A percentile compares a stretch with the other conserved stretches of the same genome.
phyloP scores from a whole-genome alignment of 257 asterid species.

The Paulownia fortunei region DNA sequence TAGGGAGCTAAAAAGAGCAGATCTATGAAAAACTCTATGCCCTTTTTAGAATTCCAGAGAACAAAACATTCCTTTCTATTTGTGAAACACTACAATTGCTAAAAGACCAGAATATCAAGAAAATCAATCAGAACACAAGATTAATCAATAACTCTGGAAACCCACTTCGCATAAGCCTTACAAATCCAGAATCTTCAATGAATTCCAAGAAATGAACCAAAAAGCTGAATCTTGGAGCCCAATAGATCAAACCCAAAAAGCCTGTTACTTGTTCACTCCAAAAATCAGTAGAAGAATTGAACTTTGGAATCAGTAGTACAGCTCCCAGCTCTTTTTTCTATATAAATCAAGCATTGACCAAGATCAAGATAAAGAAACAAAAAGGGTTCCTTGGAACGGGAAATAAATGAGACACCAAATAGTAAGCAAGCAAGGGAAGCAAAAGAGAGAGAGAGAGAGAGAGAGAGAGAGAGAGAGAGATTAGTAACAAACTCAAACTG shows the following conservation, averaged over 20 bases:
- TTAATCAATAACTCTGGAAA: not conserved
- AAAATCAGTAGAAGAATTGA: constrained; percentile 14
- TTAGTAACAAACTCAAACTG: constrained; percentile 18
- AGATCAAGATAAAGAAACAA: not conserved
- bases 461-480: constrained; percentile 2
- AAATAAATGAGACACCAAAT: not conserved
- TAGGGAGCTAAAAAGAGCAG: constrained; percentile 17
- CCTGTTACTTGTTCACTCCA: constrained; percentile 11
- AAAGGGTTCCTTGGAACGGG: not conserved
- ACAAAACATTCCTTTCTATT: not conserved
- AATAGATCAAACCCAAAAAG: constrained; percentile 21
- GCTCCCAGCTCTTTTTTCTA: not conserved
- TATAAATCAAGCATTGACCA: not conserved
- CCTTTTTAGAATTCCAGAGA: constrained; percentile 15
- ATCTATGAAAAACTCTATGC: constrained; percentile 26
- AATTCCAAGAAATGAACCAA: constrained; percentile 9
- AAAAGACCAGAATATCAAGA: not conserved
- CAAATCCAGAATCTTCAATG: constrained; percentile 16
- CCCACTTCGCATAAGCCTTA: constrained; percentile 9
- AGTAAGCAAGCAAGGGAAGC: not conserved
- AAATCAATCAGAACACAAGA: constrained; percentile 7
- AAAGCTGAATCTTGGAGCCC: constrained; percentile 13
- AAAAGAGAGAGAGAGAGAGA: too few species aligned
- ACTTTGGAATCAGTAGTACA: constrained; percentile 12
- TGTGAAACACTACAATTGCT: constrained; percentile 5